A percentile compares a stretch with the other conserved stretches of the same genome.
These are phyloP conservation scores for Colletotrichum sp. DNA, from an alignment of 2,329 filamentous ascomycete genomes.

Conservation along the genomic window DNA sequence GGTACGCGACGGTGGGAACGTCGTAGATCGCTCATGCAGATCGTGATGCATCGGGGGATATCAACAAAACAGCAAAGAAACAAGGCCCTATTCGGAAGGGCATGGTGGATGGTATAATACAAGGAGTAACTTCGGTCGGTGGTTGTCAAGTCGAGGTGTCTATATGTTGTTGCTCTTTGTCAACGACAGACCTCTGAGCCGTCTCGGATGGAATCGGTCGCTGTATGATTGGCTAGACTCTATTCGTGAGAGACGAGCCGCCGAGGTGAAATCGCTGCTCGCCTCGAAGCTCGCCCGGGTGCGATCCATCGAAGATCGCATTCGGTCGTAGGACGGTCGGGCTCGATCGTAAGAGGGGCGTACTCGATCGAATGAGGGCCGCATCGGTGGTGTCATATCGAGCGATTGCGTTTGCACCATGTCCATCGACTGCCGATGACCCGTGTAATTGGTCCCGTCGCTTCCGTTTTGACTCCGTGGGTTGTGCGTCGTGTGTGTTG, in stretches of 20 bases:
- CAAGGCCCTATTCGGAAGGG: neutral
- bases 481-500: conserved; percentile 79
- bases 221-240: conserved; percentile 71
- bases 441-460: conserved; percentile 90
- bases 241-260: conserved; percentile 81
- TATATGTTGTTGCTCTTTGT: conserved; percentile 45
- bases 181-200: conserved; percentile 49
- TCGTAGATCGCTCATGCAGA: conserved; percentile 57
- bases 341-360: conserved; percentile 70
- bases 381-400: conserved; percentile 28
- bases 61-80: conserved; percentile 36
- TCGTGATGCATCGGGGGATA: conserved; percentile 47
- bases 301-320: conserved; percentile 86
- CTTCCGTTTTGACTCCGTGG: conserved; percentile 89
- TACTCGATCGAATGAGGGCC: conserved; percentile 25
- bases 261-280: conserved; percentile 90
- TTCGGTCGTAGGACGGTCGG: conserved; percentile 85
- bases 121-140: conserved; percentile 12
- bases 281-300: conserved; percentile 84
- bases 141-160: neutral
- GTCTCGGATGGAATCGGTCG: conserved; percentile 37
- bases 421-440: conserved; percentile 67
- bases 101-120: conserved; percentile 28
- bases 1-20: conserved; percentile 18
- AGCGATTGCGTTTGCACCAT: conserved; percentile 26